Evolutionary conservation across 148 eudicot species (phyloP).

Genomic region (Vaccinium myrtillus): DNA sequence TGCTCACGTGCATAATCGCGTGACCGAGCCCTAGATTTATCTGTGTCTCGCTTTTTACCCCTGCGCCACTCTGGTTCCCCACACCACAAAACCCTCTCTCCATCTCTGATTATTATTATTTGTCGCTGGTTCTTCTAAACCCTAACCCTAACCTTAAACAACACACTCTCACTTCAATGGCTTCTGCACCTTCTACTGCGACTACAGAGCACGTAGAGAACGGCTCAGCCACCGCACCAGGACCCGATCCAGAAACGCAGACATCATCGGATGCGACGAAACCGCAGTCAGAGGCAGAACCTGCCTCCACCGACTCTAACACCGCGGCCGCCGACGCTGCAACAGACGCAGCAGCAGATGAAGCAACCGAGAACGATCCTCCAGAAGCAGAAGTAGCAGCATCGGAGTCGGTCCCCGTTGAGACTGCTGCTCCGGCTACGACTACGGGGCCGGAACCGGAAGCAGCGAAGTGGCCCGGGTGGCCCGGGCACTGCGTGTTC

Average conservation of each 20-base stretch:
- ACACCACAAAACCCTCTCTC: background rate
- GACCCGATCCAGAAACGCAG: background rate
- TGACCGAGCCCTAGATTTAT: background rate
- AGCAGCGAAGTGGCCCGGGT: constrained; percentile 49
- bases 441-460: background rate
- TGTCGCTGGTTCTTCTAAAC: background rate
- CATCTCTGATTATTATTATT: too few relatives aligned
- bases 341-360: background rate
- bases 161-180: constrained; percentile 11
- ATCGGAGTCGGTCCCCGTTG: background rate
- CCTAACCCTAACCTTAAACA: background rate
- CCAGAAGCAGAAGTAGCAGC: background rate
- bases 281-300: background rate
- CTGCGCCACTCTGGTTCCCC: background rate
- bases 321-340: background rate
- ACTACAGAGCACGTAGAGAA: constrained; percentile 18
- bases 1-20: background rate
- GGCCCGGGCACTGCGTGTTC: constrained; percentile 63
- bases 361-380: background rate
- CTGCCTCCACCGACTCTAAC: background rate
- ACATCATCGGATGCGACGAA: background rate
- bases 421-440: background rate
- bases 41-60: background rate
- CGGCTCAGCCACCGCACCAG: constrained; percentile 19
- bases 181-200: constrained; percentile 9